Base-by-base conservation (phyloP, 768 basidiomycete genomes). In the Dacryopinax spathularia region DNA sequence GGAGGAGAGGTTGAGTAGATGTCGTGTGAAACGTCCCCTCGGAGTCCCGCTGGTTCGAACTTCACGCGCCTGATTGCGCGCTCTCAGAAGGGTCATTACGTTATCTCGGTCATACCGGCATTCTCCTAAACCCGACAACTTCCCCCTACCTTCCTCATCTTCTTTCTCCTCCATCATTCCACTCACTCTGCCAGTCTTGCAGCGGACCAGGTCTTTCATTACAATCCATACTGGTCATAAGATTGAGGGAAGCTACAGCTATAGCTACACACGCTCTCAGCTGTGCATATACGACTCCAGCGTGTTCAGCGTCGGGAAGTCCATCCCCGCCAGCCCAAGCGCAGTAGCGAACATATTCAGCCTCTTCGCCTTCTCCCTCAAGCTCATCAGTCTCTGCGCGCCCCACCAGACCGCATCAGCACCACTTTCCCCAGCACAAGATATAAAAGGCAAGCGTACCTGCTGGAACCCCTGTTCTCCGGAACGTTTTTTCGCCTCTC, bases 321-420 rank as follows among this genome's bases (percentile, higher is more conserved):
- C 60, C 33, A 34, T 36, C 12, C 60, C 60, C 6, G 60, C 33
- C 13, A 60, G 33, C 22, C 72, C 72, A 4, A 56, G 48, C 25
- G 48, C 25, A 9, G 48, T 56, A 33, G 88, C 91, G 74, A 91
- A 96, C 63, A 91, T 82, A 82, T 93, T 91, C 63, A 95, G 71
- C 5, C 89, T 86, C 63, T 91, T 78, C 63, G 90, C 89, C 74
- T 91, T 92, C 71, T 82, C 88, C 65, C 89, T 79, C 29, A 92
- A 74, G 18, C 81, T 76, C 0, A 78, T 76, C 66, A 93, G 76
- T 0, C 85, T 85, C 89, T 86, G 69, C 0, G 34, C n/a, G n/a
- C n/a, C n/a, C n/a, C n/a, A n/a, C n/a, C n/a, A n/a, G 48, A 37
- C 34, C 60, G 29, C 44, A 31, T 68, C 22, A 68, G 27, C 61